Percentiles rank a stretch among this genome's conserved stretches.
These are phyloP conservation scores for Carpinus fangiana DNA, from an alignment of 306 rosid species.

Conservation along the genomic window DNA sequence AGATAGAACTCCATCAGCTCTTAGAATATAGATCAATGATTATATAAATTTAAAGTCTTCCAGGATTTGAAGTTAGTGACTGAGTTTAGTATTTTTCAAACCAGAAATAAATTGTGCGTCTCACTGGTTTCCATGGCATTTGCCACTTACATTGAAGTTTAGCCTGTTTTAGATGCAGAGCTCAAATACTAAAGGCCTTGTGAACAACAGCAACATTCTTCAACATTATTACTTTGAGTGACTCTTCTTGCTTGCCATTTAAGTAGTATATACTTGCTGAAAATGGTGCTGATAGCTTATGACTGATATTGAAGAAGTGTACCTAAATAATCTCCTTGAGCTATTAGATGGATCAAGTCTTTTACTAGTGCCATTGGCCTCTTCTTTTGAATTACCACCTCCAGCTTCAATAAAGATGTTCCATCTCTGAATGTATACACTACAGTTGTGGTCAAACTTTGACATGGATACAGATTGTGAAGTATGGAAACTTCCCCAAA, in stretches of 20 bases:
- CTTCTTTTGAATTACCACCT: not conserved
- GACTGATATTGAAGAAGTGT: not conserved
- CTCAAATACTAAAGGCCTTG: not conserved
- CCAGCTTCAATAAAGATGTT: not conserved
- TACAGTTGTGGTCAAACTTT: not conserved
- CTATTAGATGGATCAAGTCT: not conserved
- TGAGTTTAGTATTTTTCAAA: not conserved
- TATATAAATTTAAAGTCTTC: not conserved
- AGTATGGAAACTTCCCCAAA: not conserved
- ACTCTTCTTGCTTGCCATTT: slow-evolving; percentile 2
- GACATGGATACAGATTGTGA: not conserved
- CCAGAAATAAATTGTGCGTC: not conserved
- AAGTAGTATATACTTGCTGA: not conserved
- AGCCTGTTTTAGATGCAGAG: not conserved
- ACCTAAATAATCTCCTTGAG: not conserved
- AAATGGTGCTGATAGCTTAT: not conserved
- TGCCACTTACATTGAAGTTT: not conserved
- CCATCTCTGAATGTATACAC: not conserved
- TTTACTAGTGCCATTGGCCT: not conserved
- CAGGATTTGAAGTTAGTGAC: not conserved
- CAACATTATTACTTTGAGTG: not conserved
- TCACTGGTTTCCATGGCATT: not conserved
- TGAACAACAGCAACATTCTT: not conserved
- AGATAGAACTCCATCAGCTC: not conserved
- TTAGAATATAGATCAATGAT: not conserved